These are phyloP conservation scores for Ceratocystis albifundus DNA, from an alignment of 2,329 filamentous ascomycete species.

Conservation along the genomic window DNA sequence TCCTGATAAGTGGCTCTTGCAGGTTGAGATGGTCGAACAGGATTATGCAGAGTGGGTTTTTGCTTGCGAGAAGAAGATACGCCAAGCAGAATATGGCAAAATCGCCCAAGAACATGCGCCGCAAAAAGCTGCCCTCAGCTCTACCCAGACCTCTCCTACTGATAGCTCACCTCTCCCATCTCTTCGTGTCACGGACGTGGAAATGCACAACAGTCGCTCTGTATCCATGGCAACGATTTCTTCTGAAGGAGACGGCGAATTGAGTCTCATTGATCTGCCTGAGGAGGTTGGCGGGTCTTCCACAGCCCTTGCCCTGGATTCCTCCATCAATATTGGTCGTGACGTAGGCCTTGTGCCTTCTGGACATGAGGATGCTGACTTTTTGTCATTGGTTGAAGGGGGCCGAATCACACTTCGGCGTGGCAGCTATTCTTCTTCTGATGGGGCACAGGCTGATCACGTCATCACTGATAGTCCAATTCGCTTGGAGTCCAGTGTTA, in stretches of 20 bases:
- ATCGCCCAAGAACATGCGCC: slow-evolving; percentile 21
- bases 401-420: slow-evolving; percentile 15
- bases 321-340: slow-evolving; percentile 17
- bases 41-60: slow-evolving; percentile 72
- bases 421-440: slow-evolving; percentile 13
- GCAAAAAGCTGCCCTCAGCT: neutral
- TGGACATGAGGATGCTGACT: slow-evolving; percentile 12
- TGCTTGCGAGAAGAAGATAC: slow-evolving; percentile 61
- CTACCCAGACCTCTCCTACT: slow-evolving; percentile 1
- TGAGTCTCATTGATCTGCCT: slow-evolving; percentile 15
- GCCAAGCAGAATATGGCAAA: slow-evolving; percentile 44
- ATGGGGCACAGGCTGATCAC: slow-evolving; percentile 1
- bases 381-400: slow-evolving; percentile 10
- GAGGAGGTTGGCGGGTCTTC: slow-evolving; percentile 7
- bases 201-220: neutral
- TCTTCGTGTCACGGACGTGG: slow-evolving; percentile 17
- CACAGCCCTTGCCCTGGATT: slow-evolving; percentile 10
- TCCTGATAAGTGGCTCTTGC: slow-evolving; percentile 77
- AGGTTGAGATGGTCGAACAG: slow-evolving; percentile 67
- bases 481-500: slow-evolving; percentile 16
- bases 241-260: slow-evolving; percentile 6
- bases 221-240: slow-evolving; percentile 14
- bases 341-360: slow-evolving; percentile 1
- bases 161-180: slow-evolving; percentile 12
- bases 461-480: slow-evolving; percentile 15